These are phyloP conservation scores for Astraeus odoratus DNA, from an alignment of 768 basidiomycete species.

Conservation along the genomic window DNA sequence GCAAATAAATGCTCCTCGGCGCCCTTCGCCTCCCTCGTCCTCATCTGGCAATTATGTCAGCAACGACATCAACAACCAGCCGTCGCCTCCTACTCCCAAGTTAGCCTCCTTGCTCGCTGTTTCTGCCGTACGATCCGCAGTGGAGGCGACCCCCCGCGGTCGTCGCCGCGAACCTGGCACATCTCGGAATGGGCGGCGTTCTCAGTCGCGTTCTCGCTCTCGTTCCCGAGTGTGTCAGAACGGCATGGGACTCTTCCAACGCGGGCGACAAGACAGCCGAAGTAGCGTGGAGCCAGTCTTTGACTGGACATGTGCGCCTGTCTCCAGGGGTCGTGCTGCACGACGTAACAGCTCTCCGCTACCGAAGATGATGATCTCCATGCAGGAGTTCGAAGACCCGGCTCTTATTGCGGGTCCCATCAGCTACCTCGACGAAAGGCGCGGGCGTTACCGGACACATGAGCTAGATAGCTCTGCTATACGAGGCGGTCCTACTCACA, in stretches of 20 bases:
- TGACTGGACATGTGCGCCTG: slow-evolving; percentile 40
- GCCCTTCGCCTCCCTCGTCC: slow-evolving; percentile 30
- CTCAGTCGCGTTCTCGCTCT: slow-evolving; percentile 37
- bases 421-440: slow-evolving; percentile 24
- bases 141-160: slow-evolving; percentile 46
- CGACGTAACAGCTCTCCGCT: slow-evolving; percentile 57
- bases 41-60: slow-evolving; percentile 42
- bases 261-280: slow-evolving; percentile 18
- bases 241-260: slow-evolving; percentile 7
- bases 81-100: slow-evolving; percentile 60
- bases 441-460: slow-evolving; percentile 50
- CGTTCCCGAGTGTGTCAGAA: slow-evolving; percentile 30
- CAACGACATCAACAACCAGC: slow-evolving; percentile 23
- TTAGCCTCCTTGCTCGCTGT: slow-evolving; percentile 26
- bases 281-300: slow-evolving; percentile 38
- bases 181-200: slow-evolving; percentile 26
- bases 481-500: slow-evolving; percentile 53
- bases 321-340: slow-evolving; percentile 36
- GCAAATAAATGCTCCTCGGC: slow-evolving; percentile 42
- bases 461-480: slow-evolving; percentile 43
- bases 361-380: slow-evolving; percentile 38
- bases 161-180: slow-evolving; percentile 37
- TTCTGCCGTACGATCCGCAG: slow-evolving; percentile 29
- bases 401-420: slow-evolving; percentile 16
- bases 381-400: slow-evolving; percentile 28